A percentile compares a stretch with the other conserved stretches of the same genome.
Conservation (phyloP, 306 rosid species). For the Cucumis cinereus region DNA sequence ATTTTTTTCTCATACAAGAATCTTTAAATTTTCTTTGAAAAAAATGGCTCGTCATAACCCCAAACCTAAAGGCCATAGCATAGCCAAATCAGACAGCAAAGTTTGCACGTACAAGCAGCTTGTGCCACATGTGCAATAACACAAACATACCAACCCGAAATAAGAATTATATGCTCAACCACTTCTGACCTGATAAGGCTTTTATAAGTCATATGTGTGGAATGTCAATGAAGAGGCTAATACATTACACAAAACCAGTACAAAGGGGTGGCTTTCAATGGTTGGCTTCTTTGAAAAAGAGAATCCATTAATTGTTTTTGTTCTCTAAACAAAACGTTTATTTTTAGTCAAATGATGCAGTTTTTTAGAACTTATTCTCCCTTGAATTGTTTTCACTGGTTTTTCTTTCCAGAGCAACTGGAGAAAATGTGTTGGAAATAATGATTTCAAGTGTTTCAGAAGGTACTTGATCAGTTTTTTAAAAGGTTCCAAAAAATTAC, state of each 20-base stretch:
- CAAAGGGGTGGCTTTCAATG: neutral
- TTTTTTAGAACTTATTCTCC: neutral
- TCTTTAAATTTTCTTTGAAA: neutral
- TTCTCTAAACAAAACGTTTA: neutral
- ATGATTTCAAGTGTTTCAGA: neutral
- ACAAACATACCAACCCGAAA: neutral
- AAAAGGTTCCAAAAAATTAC: neutral
- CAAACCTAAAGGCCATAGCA: neutral
- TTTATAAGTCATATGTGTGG: neutral
- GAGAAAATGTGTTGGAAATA: neutral
- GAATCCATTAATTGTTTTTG: neutral
- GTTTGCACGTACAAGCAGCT: neutral
- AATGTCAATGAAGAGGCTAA: neutral
- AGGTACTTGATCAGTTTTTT: neutral
- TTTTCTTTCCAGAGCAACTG: neutral
- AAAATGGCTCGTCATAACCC: neutral
- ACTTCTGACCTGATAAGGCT: neutral
- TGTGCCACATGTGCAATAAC: neutral
- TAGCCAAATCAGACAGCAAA: neutral
- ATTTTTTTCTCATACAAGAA: neutral
- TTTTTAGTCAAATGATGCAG: neutral
- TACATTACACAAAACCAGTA: neutral
- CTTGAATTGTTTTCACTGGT: neutral
- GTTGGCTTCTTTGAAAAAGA: neutral
- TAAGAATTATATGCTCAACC: neutral